Conservation (phyloP, 345 rosid genomes). For the Linum trigynum region DNA sequence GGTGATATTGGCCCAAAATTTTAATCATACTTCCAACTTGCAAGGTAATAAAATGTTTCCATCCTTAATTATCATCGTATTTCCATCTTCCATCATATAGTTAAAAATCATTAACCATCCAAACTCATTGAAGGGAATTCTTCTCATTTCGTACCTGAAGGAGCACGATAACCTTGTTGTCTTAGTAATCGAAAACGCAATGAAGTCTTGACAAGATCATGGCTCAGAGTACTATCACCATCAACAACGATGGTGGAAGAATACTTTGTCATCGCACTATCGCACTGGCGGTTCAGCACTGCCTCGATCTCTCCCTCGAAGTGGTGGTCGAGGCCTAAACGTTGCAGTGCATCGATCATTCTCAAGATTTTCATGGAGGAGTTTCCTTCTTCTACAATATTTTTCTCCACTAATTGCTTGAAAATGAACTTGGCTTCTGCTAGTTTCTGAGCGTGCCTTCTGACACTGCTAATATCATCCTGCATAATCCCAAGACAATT, state of each 20-base stretch:
- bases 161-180: conserved; percentile 15
- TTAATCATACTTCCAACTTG: too few relatives aligned
- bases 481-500: too few relatives aligned
- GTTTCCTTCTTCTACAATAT: background rate
- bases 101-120: too few relatives aligned
- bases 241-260: too few relatives aligned
- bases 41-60: too few relatives aligned
- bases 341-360: conserved; percentile 35
- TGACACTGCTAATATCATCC: too few relatives aligned
- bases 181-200: conserved; percentile 16
- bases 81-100: too few relatives aligned
- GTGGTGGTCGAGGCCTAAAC: conserved; percentile 26
- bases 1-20: too few relatives aligned
- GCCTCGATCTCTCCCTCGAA: conserved; percentile 30
- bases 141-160: conserved; percentile 15
- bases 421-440: background rate
- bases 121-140: too few relatives aligned
- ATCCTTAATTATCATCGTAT: too few relatives aligned
- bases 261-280: too few relatives aligned
- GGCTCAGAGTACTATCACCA: background rate
- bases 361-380: conserved; percentile 18
- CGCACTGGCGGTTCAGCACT: conserved; percentile 9
- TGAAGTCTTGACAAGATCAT: conserved; percentile 3
- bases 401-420: background rate
- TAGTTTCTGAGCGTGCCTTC: background rate